These are phyloP conservation scores for Bipolaris sorokiniana DNA, from an alignment of 2,329 filamentous ascomycete species.

Conservation along the genomic window DNA sequence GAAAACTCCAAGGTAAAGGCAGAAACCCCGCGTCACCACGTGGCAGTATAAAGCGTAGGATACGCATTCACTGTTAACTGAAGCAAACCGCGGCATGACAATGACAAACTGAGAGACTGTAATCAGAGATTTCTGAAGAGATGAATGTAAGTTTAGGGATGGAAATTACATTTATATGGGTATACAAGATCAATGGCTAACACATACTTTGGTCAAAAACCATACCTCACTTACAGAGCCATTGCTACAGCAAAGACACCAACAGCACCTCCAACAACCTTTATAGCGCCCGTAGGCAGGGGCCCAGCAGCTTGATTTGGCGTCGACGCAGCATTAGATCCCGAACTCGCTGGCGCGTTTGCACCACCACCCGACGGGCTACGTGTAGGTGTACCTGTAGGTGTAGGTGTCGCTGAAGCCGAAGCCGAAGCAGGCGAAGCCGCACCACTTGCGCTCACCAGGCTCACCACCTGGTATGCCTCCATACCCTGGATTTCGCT, in stretches of 20 bases:
- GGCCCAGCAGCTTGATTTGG: slow-evolving; percentile 22
- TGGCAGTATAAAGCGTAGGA: neutral
- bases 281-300: slow-evolving; percentile 27
- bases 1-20: neutral
- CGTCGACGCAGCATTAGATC: slow-evolving; percentile 14
- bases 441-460: slow-evolving; percentile 23
- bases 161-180: neutral
- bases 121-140: neutral
- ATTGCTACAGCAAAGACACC: slow-evolving; percentile 33
- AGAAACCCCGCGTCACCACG: slow-evolving; percentile 6
- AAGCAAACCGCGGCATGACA: neutral
- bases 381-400: neutral
- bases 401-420: neutral
- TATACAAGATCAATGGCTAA: neutral
- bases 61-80: neutral
- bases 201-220: neutral
- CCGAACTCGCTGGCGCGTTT: slow-evolving; percentile 17
- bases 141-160: neutral
- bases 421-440: slow-evolving; percentile 14
- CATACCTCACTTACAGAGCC: slow-evolving; percentile 24
- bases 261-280: slow-evolving; percentile 31
- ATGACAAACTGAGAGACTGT: neutral
- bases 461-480: slow-evolving; percentile 13
- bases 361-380: slow-evolving; percentile 8
- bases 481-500: slow-evolving; percentile 14